Evolutionary conservation across 2,329 filamentous ascomycete genomes (phyloP), one percentile per base, ranked within the genome.

Genomic region (Monosporascus cannonballus): DNA sequence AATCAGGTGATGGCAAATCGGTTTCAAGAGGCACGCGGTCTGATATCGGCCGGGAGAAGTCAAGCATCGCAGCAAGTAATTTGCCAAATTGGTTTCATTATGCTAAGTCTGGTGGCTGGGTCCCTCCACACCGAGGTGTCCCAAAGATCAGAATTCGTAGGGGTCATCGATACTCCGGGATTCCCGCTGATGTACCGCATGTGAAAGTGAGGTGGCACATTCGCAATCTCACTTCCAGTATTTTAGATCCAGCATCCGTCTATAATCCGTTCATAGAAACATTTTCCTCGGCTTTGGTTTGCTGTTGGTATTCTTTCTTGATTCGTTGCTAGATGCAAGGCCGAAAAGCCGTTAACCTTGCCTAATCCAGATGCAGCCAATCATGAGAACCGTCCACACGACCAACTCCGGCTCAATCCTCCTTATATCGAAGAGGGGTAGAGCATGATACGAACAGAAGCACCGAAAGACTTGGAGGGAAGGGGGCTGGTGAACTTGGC

Each of bases 401-500:
- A 78, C 79, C 79, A 83, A 82, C 79, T 81, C 78, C 78, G 72
- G 73, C 73, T 75, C 71, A 66, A 73, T 70, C 70, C 70, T 71
- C 69, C 77, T 87, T 93, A 96, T 87, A 96, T 94, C 81, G 90
- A 91, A 73, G 90, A 95, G 77, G 91, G 91, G 85, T 96, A 96
- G 78, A 96, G 84, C 91, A 96, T 96, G 78, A 96, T 85, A 78
- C 92, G 87, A 80, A 96, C 89, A 70, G 89, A 92, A 74, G 91
- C 90, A 79, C 92, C 91, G 83, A 97, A 96, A 73, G 89, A 91
- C 83, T 92, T 92, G 69, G 94, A 85, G 72, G 94, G 94, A 67
- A 99, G 91, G 76, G 96, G 96, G 79, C 85, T 84, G 76, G 87
- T 81, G 87, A 99, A 99, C 80, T 96, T 93, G 77, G 92, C 93